Conservation (phyloP, 805 yeast species). For the Wickerhamomyces pijperi region DNA sequence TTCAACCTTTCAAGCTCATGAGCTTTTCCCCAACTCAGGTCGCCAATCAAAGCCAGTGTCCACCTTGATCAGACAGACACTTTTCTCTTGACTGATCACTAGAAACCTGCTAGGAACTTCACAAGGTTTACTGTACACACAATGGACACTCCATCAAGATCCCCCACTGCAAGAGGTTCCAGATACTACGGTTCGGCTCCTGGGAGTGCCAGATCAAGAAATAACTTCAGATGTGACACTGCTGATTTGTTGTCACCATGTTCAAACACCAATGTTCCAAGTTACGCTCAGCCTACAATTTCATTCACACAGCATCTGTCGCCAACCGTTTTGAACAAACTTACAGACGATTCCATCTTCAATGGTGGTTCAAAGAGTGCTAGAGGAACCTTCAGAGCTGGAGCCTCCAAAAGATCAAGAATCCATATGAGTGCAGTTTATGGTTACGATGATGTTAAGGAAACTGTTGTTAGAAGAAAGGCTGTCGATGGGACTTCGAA, state of each 20-base stretch:
- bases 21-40: too few species aligned
- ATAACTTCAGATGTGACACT: neutral
- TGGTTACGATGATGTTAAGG: too few species aligned
- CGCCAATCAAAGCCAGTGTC: too few species aligned
- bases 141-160: neutral
- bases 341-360: neutral
- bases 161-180: neutral
- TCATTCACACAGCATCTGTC: conserved; percentile 5
- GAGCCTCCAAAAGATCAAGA: conserved; percentile 1
- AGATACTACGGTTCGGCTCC: neutral
- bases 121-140: too few species aligned
- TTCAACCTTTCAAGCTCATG: too few species aligned
- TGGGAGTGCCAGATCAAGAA: neutral
- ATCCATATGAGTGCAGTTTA: neutral
- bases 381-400: conserved; percentile 1
- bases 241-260: neutral
- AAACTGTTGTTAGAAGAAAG: too few species aligned
- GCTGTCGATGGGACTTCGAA: neutral
- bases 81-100: too few species aligned
- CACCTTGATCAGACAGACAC: too few species aligned
- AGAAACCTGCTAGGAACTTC: too few species aligned
- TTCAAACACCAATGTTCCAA: conserved; percentile 5
- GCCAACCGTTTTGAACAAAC: neutral
- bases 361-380: neutral
- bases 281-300: conserved; percentile 15